phyloP scores from a whole-genome alignment of 345 rosid species.

The Kernera saxatilis region DNA sequence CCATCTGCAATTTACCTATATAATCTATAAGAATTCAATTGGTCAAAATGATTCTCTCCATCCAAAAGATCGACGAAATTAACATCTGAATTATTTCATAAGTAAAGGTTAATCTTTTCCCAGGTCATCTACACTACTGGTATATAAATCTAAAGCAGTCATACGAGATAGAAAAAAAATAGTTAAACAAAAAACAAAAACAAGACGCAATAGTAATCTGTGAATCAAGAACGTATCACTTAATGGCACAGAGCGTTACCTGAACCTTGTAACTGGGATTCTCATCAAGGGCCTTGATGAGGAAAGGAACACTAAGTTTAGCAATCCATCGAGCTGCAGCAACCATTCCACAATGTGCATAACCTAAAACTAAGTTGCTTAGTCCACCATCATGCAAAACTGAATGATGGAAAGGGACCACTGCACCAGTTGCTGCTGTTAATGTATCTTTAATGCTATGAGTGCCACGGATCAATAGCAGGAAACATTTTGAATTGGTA shows the following conservation, averaged over 20 bases:
- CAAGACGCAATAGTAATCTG: neutral
- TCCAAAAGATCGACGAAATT: neutral
- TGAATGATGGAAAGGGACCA: slow-evolving; percentile 97
- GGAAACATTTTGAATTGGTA: slow-evolving; percentile 53
- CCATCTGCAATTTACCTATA: neutral
- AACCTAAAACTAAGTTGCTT: slow-evolving; percentile 90
- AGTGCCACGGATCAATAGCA: slow-evolving; percentile 89
- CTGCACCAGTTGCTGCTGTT: slow-evolving; percentile 96
- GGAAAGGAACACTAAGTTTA: slow-evolving; percentile 75
- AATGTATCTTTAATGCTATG: slow-evolving; percentile 96
- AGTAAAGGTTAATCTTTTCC: neutral
- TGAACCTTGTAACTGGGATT: slow-evolving; percentile 66
- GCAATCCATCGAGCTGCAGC: slow-evolving; percentile 99
- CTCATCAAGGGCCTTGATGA: slow-evolving; percentile 62
- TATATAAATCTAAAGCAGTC: neutral
- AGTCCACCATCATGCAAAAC: slow-evolving; percentile 93
- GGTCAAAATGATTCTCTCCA: neutral
- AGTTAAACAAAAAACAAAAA: neutral
- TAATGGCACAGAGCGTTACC: slow-evolving; percentile 43
- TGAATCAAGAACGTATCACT: neutral
- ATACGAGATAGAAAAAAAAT: neutral
- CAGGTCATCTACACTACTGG: neutral
- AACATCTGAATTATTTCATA: neutral
- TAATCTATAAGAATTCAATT: neutral
- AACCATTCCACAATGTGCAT: slow-evolving; percentile 99